A percentile compares a stretch with the other conserved stretches of the same genome.
These are phyloP conservation scores for Talaromyces sp. DNA, from an alignment of 2,329 filamentous ascomycete genomes.

Conservation along the genomic window DNA sequence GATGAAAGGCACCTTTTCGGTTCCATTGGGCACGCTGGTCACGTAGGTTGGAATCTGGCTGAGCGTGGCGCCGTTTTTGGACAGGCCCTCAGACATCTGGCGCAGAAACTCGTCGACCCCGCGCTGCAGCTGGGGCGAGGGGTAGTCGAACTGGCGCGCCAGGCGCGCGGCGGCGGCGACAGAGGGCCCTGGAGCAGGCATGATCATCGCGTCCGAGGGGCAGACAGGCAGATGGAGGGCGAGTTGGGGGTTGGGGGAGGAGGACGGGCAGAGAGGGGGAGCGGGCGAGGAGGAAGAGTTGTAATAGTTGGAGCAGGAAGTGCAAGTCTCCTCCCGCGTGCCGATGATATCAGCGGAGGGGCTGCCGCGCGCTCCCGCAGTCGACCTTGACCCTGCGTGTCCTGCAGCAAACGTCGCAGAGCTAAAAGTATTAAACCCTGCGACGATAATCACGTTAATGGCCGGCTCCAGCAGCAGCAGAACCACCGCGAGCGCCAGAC, in stretches of 20 bases:
- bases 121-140: constrained; percentile 68
- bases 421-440: background rate
- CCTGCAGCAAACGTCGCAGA: background rate
- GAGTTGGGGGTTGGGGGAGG: constrained; percentile 4
- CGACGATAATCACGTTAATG: background rate
- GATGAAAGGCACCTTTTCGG: constrained; percentile 69
- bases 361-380: background rate
- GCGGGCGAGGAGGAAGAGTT: background rate
- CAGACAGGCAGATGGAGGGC: background rate
- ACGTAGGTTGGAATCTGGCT: constrained; percentile 98
- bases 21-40: constrained; percentile 91
- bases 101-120: constrained; percentile 79
- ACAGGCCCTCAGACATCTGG: constrained; percentile 82
- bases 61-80: constrained; percentile 71
- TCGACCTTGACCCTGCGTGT: background rate
- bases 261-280: background rate
- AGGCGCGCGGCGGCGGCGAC: constrained; percentile 71
- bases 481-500: constrained; percentile 3
- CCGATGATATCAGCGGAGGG: constrained; percentile 10
- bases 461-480: background rate
- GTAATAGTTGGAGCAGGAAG: background rate
- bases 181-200: constrained; percentile 30
- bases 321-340: background rate
- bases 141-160: constrained; percentile 79
- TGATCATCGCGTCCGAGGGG: constrained; percentile 2